phyloP scores from a whole-genome alignment of 768 basidiomycete genomes.

The Suillus tomentosus region DNA sequence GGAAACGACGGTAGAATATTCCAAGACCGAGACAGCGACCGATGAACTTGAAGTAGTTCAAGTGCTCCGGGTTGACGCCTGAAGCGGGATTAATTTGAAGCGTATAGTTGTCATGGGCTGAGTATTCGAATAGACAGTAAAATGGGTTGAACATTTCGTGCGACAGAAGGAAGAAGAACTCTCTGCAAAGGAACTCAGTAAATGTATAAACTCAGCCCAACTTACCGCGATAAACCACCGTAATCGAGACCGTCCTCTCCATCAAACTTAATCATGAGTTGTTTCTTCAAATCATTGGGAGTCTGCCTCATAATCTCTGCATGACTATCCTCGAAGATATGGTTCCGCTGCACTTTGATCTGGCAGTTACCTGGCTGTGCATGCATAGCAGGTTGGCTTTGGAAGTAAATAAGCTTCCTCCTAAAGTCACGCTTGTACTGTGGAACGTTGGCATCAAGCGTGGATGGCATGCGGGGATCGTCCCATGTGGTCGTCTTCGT shows the following conservation, averaged over 20 bases:
- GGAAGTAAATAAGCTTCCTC: too few species aligned
- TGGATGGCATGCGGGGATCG: conserved; percentile 94
- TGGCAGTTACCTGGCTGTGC: too few species aligned
- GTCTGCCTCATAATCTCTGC: too few species aligned
- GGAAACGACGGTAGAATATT: conserved; percentile 98
- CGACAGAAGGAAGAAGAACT: conserved; percentile 99
- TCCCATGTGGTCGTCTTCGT: conserved; percentile 99
- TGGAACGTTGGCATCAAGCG: conserved; percentile 94
- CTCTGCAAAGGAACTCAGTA: conserved; percentile 51
- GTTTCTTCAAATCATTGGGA: too few species aligned
- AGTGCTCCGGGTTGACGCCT: conserved; percentile 96
- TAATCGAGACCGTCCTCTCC: conserved; percentile 99
- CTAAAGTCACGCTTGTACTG: conserved; percentile 99
- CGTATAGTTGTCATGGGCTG: conserved; percentile 99
- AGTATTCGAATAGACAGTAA: conserved; percentile 99
- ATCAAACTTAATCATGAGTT: too few species aligned
- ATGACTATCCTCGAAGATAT: too few species aligned
- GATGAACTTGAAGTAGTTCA: conserved; percentile 99
- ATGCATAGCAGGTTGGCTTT: too few species aligned
- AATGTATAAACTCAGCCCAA: conserved; percentile 11
- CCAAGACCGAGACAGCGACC: conserved; percentile 93
- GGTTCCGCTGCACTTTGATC: too few species aligned
- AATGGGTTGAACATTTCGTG: conserved; percentile 99
- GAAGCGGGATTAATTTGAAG: conserved; percentile 99
- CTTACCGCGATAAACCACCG: conserved; percentile 92